Evolutionary conservation across 2,329 filamentous ascomycete species (phyloP), one percentile per base, ranked within the genome.

Genomic region (Stachybotrys elegans): DNA sequence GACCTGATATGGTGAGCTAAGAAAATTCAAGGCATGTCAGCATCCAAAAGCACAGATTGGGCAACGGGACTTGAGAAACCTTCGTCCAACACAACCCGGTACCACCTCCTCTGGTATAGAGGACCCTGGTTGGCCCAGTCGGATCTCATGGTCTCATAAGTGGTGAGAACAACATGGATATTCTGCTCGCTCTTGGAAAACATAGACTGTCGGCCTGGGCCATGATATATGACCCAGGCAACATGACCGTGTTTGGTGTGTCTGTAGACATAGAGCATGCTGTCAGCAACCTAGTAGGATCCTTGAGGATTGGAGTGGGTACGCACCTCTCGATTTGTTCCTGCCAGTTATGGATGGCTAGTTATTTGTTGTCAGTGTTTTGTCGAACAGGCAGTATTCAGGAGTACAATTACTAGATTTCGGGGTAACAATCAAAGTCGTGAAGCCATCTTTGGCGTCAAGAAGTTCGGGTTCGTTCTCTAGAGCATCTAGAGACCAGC

Each of bases 31-130:
- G 25, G 20, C 17, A 43, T 23, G 37, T 36, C 7, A n/a, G 43
- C 20, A 23, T 25, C 13, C 11, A n/a, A n/a, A 17, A 36, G 7
- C n/a, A 9, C 20, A 19, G n/a, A 20, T 20, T 14, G 36, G 6
- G n/a, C n/a, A 20, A 9, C 20, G 36, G n/a, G 20, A 22, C 14
- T 39, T 9, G 20, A 16, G 46, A 43, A 38, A 63, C 65, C 65
- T 61, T 69, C 66, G 48, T 70, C 66, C 16, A 68, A 50, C 32
- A 69, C 54, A 37, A 67, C 39, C 17, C 65, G 51, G 43, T 44
- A 47, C 63, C 63, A 68, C 17, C 36, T 45, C 6, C 36, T 20
- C 5, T 40, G 43, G 48, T 49, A 42, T 22, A 56, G 31, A 7
- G 31, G 31, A 8, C 31, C 31, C 6, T n/a, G 37, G 22, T 3